Percentiles rank a stretch among this genome's conserved stretches.
phyloP scores from a whole-genome alignment of 371 early-diverging fungal genomes.

The Rhizopus microsporus region DNA sequence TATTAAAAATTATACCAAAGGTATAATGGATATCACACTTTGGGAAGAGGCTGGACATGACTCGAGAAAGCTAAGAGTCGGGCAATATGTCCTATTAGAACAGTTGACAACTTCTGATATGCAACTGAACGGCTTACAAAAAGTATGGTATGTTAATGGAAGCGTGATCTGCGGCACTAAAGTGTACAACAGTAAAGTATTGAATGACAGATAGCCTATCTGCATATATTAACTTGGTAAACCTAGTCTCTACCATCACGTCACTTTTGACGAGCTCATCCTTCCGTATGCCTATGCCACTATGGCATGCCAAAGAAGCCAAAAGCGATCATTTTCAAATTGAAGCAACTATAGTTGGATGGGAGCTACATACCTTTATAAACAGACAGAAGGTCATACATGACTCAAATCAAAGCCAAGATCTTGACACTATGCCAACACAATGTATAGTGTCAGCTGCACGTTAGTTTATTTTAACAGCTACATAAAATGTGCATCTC shows the following conservation, averaged over 20 bases:
- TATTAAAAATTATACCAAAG: constrained; percentile 15
- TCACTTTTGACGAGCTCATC: constrained; percentile 27
- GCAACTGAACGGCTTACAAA: constrained; percentile 17
- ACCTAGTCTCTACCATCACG: constrained; percentile 31
- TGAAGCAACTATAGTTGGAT: constrained; percentile 32
- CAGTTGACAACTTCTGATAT: constrained; percentile 33
- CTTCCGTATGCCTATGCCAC: constrained; percentile 23
- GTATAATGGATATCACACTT: constrained; percentile 39
- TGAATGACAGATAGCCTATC: neutral
- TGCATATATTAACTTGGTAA: neutral
- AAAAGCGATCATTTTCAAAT: constrained; percentile 36
- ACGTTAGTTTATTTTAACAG: constrained; percentile 13
- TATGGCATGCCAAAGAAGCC: constrained; percentile 22
- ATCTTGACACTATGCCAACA: neutral
- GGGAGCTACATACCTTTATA: constrained; percentile 25
- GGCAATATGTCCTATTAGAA: constrained; percentile 37
- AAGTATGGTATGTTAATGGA: constrained; percentile 48
- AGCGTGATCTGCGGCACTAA: constrained; percentile 38
- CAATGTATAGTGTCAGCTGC: constrained; percentile 4
- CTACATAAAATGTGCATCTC: neutral
- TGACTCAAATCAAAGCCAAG: constrained; percentile 1
- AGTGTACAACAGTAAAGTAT: constrained; percentile 36
- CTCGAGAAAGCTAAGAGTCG: constrained; percentile 28
- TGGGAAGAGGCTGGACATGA: constrained; percentile 42
- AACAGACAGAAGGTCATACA: neutral